Evolutionary conservation across 768 basidiomycete species (phyloP).

Genomic region (Hortiboletus campestris): DNA sequence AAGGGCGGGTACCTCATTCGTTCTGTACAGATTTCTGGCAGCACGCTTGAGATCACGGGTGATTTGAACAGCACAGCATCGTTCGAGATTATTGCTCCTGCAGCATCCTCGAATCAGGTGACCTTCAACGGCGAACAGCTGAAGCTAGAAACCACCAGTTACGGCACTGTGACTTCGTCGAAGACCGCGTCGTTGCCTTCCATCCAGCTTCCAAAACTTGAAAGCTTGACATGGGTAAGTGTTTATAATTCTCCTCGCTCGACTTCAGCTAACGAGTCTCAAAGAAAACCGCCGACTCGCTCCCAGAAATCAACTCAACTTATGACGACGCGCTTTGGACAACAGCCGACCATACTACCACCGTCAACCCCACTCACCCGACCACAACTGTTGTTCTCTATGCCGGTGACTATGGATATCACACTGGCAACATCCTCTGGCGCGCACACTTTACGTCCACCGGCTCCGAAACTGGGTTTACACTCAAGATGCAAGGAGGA

Average conservation of each 20-base stretch:
- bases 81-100: constrained; percentile 49
- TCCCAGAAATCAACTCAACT: constrained; percentile 36
- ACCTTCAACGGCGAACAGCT: constrained; percentile 44
- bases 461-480: constrained; percentile 45
- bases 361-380: constrained; percentile 39
- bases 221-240: constrained; percentile 18
- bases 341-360: constrained; percentile 39
- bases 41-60: constrained; percentile 42
- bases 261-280: neutral
- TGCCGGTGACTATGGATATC: constrained; percentile 50
- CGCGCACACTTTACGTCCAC: constrained; percentile 49
- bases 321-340: constrained; percentile 47
- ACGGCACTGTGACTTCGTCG: constrained; percentile 39
- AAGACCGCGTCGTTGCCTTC: constrained; percentile 12
- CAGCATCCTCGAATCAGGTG: constrained; percentile 36
- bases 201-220: constrained; percentile 21
- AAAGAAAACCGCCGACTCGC: constrained; percentile 25
- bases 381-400: constrained; percentile 44
- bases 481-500: constrained; percentile 42
- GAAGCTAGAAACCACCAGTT: constrained; percentile 34
- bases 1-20: constrained; percentile 51
- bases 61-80: constrained; percentile 43
- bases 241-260: neutral
- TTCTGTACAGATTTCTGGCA: constrained; percentile 34
- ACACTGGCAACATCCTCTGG: constrained; percentile 53